Evolutionary conservation across 2,329 filamentous ascomycete genomes (phyloP).

Genomic region (Rhynchosporium secalis): DNA sequence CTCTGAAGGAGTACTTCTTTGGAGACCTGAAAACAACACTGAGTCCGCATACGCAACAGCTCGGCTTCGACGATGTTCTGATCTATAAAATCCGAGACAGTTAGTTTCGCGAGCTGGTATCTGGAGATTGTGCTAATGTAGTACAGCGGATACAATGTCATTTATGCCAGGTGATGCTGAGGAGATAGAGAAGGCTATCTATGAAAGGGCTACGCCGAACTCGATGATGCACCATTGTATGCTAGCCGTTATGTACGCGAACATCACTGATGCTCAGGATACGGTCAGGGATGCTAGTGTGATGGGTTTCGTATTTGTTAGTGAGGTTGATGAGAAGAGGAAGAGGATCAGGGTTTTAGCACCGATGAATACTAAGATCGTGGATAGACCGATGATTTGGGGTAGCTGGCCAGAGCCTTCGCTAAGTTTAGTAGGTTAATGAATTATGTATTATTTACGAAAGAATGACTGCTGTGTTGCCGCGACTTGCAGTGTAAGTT

Average conservation of each 20-base stretch:
- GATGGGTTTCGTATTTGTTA: slow-evolving; percentile 90
- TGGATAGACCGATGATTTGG: slow-evolving; percentile 77
- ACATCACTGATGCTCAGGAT: slow-evolving; percentile 66
- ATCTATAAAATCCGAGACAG: slow-evolving; percentile 70
- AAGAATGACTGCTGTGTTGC: neutral
- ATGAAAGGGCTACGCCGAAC: slow-evolving; percentile 66
- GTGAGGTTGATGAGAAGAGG: slow-evolving; percentile 84
- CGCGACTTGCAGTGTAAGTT: neutral
- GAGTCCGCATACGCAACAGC: slow-evolving; percentile 82
- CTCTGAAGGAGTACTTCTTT: slow-evolving; percentile 93
- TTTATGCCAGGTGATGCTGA: slow-evolving; percentile 40
- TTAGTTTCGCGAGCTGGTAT: slow-evolving; percentile 39
- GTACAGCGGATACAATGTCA: slow-evolving; percentile 35
- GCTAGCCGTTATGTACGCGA: slow-evolving; percentile 80
- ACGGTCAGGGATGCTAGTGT: slow-evolving; percentile 78
- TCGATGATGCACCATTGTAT: slow-evolving; percentile 76
- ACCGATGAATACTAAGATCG: slow-evolving; percentile 79
- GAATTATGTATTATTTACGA: slow-evolving; percentile 18
- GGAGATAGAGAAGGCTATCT: slow-evolving; percentile 42
- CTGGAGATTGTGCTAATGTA: slow-evolving; percentile 18
- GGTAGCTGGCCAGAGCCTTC: slow-evolving; percentile 85
- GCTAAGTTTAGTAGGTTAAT: slow-evolving; percentile 46
- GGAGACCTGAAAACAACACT: slow-evolving; percentile 74
- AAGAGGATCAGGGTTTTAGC: slow-evolving; percentile 78
- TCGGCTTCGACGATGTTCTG: slow-evolving; percentile 72